Evolutionary conservation across 495 filamentous ascomycete species (phyloP), one percentile per base, ranked within the genome.

Genomic region (Umbilicaria muhlenbergii): DNA sequence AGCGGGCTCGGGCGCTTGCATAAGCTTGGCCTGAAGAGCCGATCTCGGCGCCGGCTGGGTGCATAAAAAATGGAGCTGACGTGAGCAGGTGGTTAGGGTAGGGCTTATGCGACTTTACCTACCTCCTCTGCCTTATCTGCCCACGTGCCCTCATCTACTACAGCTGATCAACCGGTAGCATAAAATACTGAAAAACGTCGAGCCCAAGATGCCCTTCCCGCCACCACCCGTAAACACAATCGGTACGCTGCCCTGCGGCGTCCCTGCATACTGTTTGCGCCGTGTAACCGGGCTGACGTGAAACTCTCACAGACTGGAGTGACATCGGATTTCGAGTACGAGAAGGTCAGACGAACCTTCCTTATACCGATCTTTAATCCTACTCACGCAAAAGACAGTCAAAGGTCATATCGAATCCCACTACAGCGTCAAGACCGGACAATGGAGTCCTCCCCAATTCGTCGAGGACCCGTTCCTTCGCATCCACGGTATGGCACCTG

Each of bases 301-400:
- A 32, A 46, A 28, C 11, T 42, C 28, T 38, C 38, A 50, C 14
- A 69, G 86, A 94, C 72, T 95, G 89, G 89, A 69, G 67, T 51
- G 77, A 94, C 57, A 71, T 96, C 36, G 89, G 89, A 44, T 96
- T 96, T 67, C 74, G 74, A 56, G 78, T 94, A 43, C 83, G 86
- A 38, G 86, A 94, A 71, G 83, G 85, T 31, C 41, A n/a, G 33
- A 43, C 7, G 17, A 19, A 34, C 28, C 16, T 1, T 11, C 19
- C 18, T 28, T 18, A 34, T 42, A 14, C 32, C 11, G 12, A 14
- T 32, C 15, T 43, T 10, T 10, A 36, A 28, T 5, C 12, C 39
- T 34, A 14, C 38, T 33, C 28, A 46, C 6, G 57, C 52, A 45
- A 42, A 63, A 59, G 5, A 0, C 51, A 83, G 81, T 85, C 42